phyloP scores from a whole-genome alignment of 129 eudicot species.

The Chrysanthemum makinoi region DNA sequence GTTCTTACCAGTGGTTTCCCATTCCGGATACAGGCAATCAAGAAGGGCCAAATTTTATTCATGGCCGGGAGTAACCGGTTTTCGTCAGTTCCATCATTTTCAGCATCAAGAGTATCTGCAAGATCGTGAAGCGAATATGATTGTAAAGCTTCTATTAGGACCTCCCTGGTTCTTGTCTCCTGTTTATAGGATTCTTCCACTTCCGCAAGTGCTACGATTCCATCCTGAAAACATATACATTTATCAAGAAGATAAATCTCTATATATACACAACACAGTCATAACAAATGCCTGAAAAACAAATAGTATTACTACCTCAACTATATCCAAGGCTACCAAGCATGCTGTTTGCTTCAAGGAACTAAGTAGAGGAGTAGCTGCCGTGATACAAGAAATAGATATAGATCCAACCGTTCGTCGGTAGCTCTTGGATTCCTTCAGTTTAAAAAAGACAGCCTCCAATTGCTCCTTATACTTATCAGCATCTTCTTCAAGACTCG shows the following conservation, averaged over 20 bases:
- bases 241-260: background rate
- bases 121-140: slow-evolving; percentile 55
- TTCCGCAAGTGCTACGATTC: slow-evolving; percentile 55
- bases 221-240: slow-evolving; percentile 46
- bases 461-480: slow-evolving; percentile 44
- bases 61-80: slow-evolving; percentile 91
- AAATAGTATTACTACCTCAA: slow-evolving; percentile 52
- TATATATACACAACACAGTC: background rate
- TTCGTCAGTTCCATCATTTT: slow-evolving; percentile 62
- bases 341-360: slow-evolving; percentile 62
- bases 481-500: slow-evolving; percentile 33
- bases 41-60: slow-evolving; percentile 94
- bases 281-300: background rate
- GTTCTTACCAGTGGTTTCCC: slow-evolving; percentile 73
- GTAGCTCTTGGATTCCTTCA: slow-evolving; percentile 73
- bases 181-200: slow-evolving; percentile 78
- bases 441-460: slow-evolving; percentile 52
- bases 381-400: slow-evolving; percentile 63
- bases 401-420: slow-evolving; percentile 79
- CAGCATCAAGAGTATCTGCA: slow-evolving; percentile 58
- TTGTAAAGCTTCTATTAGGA: slow-evolving; percentile 43
- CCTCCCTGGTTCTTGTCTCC: slow-evolving; percentile 62
- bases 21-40: slow-evolving; percentile 71
- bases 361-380: slow-evolving; percentile 77
- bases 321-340: slow-evolving; percentile 62